Conservation (phyloP, 352 stramenopile genomes). For the Pythium brachiatum region DNA sequence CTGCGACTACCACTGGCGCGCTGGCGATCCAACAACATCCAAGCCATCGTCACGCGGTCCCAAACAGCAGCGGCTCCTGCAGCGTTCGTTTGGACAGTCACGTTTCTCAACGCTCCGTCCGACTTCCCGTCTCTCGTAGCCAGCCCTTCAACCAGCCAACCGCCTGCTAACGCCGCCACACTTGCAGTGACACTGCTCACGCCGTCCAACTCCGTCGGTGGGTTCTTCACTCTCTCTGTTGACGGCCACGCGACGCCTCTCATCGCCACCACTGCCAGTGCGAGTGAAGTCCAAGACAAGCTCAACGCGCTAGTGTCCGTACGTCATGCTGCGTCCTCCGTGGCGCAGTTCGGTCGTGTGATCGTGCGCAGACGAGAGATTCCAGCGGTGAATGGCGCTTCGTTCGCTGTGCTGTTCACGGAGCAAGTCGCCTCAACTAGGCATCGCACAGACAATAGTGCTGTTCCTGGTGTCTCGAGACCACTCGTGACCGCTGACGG, state of each 20-base stretch:
- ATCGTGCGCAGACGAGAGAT: conserved; percentile 18
- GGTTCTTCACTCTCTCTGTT: conserved; percentile 16
- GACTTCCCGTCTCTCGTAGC: conserved; percentile 30
- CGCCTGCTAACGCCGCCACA: background rate
- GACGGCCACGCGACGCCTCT: background rate
- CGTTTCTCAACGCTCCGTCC: conserved; percentile 25
- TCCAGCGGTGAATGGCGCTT: background rate
- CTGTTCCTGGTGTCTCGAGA: background rate
- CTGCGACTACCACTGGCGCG: conserved; percentile 1
- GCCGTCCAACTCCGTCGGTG: conserved; percentile 6
- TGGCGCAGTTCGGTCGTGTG: conserved; percentile 4
- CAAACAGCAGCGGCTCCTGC: background rate
- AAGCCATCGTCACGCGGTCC: background rate
- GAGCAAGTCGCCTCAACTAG: conserved; percentile 7
- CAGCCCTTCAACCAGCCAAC: background rate
- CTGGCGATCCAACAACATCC: background rate
- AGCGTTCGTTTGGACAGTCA: conserved; percentile 27
- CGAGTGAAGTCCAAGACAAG: background rate
- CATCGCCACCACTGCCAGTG: background rate
- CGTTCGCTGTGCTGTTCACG: conserved; percentile 24
- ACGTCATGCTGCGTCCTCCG: background rate
- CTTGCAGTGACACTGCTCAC: conserved; percentile 7
- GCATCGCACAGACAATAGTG: background rate
- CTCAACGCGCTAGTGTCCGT: conserved; percentile 19
- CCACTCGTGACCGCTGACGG: conserved; percentile 14